Percentiles rank a stretch among this genome's conserved stretches.
Conservation (phyloP, 345 rosid genomes). For the Melaleuca alternifolia region DNA sequence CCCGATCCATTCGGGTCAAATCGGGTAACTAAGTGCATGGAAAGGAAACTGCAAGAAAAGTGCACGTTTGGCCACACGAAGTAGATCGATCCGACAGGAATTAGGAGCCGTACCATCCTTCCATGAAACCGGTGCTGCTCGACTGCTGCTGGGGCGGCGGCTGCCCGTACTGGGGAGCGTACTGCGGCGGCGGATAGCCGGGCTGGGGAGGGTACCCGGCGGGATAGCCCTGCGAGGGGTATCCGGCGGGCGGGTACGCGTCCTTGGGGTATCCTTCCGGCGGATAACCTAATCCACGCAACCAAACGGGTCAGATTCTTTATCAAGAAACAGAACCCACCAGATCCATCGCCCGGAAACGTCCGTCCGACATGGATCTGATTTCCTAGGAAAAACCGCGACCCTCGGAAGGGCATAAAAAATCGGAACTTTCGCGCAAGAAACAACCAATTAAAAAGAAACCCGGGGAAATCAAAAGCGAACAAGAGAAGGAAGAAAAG, state of each 20-base stretch:
- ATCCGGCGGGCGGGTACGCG: slow-evolving; percentile 63
- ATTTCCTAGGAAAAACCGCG: background rate
- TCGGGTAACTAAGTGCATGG: rapidly evolving
- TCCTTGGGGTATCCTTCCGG: slow-evolving; percentile 80
- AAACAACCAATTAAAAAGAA: background rate
- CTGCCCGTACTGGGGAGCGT: slow-evolving; percentile 71
- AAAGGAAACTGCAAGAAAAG: background rate
- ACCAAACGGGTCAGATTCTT: slow-evolving; percentile 4
- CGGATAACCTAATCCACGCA: slow-evolving; percentile 55
- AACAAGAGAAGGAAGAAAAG: background rate
- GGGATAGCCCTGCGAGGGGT: slow-evolving; percentile 44
- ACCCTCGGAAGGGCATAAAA: background rate
- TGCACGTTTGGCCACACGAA: background rate
- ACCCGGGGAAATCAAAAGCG: background rate
- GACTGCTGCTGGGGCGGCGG: slow-evolving; percentile 52
- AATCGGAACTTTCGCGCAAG: background rate
- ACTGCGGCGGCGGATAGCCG: slow-evolving; percentile 40
- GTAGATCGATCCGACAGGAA: background rate
- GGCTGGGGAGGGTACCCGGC: slow-evolving; percentile 21
- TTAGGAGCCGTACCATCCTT: slow-evolving; percentile 53
- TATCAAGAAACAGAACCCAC: background rate
- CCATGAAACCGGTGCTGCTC: slow-evolving; percentile 35
- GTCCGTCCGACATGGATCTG: background rate
- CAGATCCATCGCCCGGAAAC: background rate
- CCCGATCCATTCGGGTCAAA: background rate